Percentiles rank a stretch among this genome's conserved stretches.
phyloP scores from a whole-genome alignment of 2,329 filamentous ascomycete species.

The Emydomyces testavorans region DNA sequence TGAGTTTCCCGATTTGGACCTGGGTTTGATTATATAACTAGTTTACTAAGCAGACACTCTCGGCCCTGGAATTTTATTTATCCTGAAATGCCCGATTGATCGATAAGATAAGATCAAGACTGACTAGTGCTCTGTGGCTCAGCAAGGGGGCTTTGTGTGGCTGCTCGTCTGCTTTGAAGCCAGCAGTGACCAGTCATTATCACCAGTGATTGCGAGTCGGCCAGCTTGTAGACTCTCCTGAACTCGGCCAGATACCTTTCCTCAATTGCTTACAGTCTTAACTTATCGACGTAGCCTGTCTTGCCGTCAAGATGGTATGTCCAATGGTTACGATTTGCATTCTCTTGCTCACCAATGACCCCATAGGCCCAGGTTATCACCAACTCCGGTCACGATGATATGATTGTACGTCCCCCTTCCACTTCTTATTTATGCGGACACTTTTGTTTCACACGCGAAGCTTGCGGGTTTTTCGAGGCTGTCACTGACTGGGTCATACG shows the following conservation, averaged over 20 bases:
- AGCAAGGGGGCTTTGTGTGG: neutral
- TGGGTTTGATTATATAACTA: neutral
- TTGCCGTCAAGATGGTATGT: conserved; percentile 8
- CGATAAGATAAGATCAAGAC: conserved; percentile 10
- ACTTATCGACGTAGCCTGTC: neutral
- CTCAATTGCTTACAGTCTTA: neutral
- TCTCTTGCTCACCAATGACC: conserved; percentile 1
- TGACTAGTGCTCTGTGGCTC: neutral
- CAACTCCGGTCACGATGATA: conserved; percentile 90
- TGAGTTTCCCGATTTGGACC: neutral
- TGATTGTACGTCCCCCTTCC: conserved; percentile 67
- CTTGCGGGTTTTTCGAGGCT: neutral
- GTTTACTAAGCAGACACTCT: no score
- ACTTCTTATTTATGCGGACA: neutral
- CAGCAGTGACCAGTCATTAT: no score
- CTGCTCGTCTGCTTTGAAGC: conserved; percentile 6
- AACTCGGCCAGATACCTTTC: no score
- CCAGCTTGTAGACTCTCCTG: no score
- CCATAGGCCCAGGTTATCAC: conserved; percentile 63
- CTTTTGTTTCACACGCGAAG: neutral
- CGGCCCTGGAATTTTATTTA: neutral
- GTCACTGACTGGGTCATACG: conserved; percentile 2
- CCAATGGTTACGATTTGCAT: neutral
- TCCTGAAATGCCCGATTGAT: neutral
- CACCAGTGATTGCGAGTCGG: no score